phyloP scores from a whole-genome alignment of 75 land plant genomes.

The Sequoia sempervirens region DNA sequence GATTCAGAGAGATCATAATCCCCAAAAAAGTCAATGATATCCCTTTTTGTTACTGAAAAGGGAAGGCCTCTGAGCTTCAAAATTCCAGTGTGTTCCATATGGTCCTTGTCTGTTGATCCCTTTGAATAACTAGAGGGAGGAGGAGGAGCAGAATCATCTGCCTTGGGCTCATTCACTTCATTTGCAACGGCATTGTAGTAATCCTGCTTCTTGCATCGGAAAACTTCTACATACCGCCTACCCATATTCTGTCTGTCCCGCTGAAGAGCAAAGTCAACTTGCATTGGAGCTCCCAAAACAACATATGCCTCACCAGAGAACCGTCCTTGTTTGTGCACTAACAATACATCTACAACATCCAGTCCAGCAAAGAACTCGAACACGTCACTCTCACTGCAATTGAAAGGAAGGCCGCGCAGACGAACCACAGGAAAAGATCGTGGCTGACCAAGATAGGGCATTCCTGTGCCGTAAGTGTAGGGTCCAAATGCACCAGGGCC shows the following conservation, averaged over 20 bases:
- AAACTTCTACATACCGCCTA: constrained; percentile 87
- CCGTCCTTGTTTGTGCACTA: constrained; percentile 65
- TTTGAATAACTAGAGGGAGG: constrained; percentile 32
- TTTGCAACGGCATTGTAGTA: constrained; percentile 85
- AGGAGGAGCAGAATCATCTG: constrained; percentile 32
- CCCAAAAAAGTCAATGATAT: constrained; percentile 71
- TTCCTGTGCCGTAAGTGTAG: constrained; percentile 33
- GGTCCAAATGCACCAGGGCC: constrained; percentile 26
- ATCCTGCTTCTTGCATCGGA: constrained; percentile 84
- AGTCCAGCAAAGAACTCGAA: too few species aligned
- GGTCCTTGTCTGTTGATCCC: constrained; percentile 39
- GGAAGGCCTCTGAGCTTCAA: constrained; percentile 86
- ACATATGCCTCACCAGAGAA: constrained; percentile 82
- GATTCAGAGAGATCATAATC: constrained; percentile 53
- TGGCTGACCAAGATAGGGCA: constrained; percentile 21
- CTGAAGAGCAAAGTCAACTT: constrained; percentile 38
- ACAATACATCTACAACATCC: constrained; percentile 48
- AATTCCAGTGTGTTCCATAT: constrained; percentile 68
- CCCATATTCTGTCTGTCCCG: constrained; percentile 57
- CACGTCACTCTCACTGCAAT: too few species aligned
- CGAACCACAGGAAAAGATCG: constrained; percentile 75
- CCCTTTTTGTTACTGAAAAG: constrained; percentile 60
- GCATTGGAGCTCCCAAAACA: constrained; percentile 72
- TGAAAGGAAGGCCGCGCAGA: background rate
- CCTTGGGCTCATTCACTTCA: constrained; percentile 58